Percentiles rank a stretch among this genome's conserved stretches.
Conservation (phyloP, 1,139 yeast genomes). For the Geotrichum phurueaensis region DNA sequence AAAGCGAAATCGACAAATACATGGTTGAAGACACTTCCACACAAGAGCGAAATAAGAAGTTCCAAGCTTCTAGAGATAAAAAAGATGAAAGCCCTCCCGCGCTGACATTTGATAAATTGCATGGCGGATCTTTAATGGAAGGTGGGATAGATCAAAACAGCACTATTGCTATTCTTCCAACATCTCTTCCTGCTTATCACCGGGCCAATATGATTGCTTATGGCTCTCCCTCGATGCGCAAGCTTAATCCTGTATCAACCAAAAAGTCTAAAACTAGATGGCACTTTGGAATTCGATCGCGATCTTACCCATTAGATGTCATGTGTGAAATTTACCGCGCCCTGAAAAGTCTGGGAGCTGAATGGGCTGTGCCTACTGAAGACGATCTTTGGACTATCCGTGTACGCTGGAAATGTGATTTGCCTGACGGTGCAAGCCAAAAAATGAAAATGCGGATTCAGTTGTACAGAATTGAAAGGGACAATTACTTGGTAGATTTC, state of each 20-base stretch:
- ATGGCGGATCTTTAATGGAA: constrained; percentile 31
- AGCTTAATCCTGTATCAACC: constrained; percentile 66
- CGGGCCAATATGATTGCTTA: constrained; percentile 75
- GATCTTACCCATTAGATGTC: constrained; percentile 94
- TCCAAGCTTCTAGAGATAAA: constrained; percentile 9
- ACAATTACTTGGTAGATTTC: too few species aligned
- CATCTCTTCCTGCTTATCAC: constrained; percentile 90
- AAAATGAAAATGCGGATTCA: too few species aligned
- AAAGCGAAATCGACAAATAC: constrained; percentile 33
- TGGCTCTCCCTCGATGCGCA: constrained; percentile 36
- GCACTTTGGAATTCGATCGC: constrained; percentile 97
- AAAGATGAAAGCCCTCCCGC: constrained; percentile 32
- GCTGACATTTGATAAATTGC: constrained; percentile 33
- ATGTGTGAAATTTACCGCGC: constrained; percentile 99
- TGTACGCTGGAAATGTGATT: constrained; percentile 72
- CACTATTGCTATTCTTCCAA: constrained; percentile 86
- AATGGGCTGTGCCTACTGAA: constrained; percentile 92
- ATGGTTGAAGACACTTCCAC: constrained; percentile 26
- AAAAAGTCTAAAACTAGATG: constrained; percentile 92
- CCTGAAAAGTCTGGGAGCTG: constrained; percentile 87
- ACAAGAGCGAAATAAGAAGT: constrained; percentile 11
- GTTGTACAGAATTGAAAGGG: too few species aligned
- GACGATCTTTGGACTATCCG: constrained; percentile 89
- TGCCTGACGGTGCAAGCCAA: too few species aligned
- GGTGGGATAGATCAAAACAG: constrained; percentile 39